phyloP scores from a whole-genome alignment of 352 stramenopile species.

The Blastocystis sp. region DNA sequence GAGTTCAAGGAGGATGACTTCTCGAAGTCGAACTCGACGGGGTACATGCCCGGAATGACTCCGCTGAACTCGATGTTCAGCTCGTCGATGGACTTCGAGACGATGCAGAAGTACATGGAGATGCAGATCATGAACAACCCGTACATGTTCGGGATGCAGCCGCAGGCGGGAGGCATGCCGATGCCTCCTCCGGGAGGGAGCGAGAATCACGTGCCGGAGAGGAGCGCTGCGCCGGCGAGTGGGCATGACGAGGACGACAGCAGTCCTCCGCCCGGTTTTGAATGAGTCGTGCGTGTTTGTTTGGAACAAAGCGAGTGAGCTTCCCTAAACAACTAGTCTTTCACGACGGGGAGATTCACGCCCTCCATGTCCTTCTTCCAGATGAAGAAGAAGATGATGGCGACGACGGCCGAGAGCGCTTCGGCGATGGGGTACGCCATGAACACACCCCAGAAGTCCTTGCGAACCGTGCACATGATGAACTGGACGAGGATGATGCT shows the following conservation, averaged over 20 bases:
- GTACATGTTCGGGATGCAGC: constrained; percentile 14
- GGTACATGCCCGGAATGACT: neutral
- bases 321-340: too few relatives aligned
- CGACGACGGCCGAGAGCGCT: constrained; percentile 17
- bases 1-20: constrained; percentile 60
- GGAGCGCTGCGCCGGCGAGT: neutral
- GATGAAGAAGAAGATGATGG: constrained; percentile 55
- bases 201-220: neutral
- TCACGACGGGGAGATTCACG: neutral
- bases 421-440: constrained; percentile 70
- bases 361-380: constrained; percentile 55
- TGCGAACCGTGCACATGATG: constrained; percentile 34
- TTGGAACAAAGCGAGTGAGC: too few relatives aligned
- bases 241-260: constrained; percentile 31
- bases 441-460: constrained; percentile 70
- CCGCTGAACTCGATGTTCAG: constrained; percentile 36
- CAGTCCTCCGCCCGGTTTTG: constrained; percentile 42
- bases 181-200: neutral
- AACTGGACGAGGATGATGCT: constrained; percentile 31
- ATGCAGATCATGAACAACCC: constrained; percentile 39
- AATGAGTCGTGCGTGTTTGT: neutral
- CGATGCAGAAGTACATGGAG: constrained; percentile 54
- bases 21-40: neutral
- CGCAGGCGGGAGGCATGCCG: neutral
- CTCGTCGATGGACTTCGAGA: constrained; percentile 39